These are phyloP conservation scores for Coriaria nepalensis DNA, from an alignment of 306 rosid species.

Conservation along the genomic window DNA sequence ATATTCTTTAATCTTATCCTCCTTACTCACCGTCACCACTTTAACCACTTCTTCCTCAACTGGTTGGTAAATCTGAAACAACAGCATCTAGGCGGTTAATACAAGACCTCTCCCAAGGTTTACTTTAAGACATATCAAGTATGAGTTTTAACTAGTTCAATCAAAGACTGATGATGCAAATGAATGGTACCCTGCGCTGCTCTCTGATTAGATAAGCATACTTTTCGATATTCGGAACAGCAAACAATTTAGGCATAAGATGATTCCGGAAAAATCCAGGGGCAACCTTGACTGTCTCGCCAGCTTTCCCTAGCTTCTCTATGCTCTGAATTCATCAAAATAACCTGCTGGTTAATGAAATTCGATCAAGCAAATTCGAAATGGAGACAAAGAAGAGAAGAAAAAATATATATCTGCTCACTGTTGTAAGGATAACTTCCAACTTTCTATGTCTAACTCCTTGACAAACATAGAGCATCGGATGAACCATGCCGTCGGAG, in stretches of 20 bases:
- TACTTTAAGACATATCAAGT: too few species aligned
- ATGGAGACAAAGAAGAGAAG: neutral
- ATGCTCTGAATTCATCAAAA: slow-evolving; percentile 28
- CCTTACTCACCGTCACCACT: slow-evolving; percentile 45
- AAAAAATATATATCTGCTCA: slow-evolving; percentile 12
- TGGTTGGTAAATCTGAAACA: slow-evolving; percentile 48
- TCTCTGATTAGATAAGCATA: slow-evolving; percentile 58
- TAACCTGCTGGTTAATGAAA: slow-evolving; percentile 1
- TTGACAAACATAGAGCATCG: slow-evolving; percentile 47
- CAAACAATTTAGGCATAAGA: slow-evolving; percentile 87
- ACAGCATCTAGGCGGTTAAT: too few species aligned
- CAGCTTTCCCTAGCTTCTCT: slow-evolving; percentile 74
- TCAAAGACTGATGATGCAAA: too few species aligned
- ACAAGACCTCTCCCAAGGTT: too few species aligned
- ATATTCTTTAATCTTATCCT: slow-evolving; percentile 53
- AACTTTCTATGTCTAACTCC: slow-evolving; percentile 65
- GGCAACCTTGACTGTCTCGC: slow-evolving; percentile 83
- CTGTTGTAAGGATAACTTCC: slow-evolving; percentile 76
- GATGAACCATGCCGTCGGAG: slow-evolving; percentile 37
- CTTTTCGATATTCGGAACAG: slow-evolving; percentile 83
- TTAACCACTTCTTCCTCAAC: slow-evolving; percentile 44
- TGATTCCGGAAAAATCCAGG: slow-evolving; percentile 88
- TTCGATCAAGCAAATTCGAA: neutral
- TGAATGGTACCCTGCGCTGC: slow-evolving; percentile 49
- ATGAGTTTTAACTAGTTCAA: too few species aligned